These are phyloP conservation scores for Pichia exigua DNA, from an alignment of 805 yeast genomes.

Conservation along the genomic window DNA sequence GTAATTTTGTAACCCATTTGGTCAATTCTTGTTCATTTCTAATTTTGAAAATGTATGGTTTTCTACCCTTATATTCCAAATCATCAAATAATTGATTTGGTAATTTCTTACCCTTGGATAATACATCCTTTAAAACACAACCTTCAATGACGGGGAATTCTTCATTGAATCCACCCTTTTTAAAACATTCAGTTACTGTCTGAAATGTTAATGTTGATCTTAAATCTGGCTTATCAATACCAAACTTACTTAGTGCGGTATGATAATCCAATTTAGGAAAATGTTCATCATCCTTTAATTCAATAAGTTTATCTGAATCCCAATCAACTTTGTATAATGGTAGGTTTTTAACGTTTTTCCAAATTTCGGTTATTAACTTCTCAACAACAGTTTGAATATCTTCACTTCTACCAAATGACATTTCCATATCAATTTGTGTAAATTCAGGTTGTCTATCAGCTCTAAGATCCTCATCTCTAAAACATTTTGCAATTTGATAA, in stretches of 20 bases:
- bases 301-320: constrained; percentile 26
- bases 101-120: constrained; percentile 15
- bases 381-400: constrained; percentile 66
- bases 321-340: constrained; percentile 33
- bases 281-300: constrained; percentile 16
- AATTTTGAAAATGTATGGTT: constrained; percentile 51
- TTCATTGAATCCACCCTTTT: constrained; percentile 25
- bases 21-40: constrained; percentile 31
- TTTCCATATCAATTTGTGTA: constrained; percentile 93
- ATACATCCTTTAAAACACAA: constrained; percentile 50
- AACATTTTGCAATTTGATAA: constrained; percentile 89
- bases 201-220: constrained; percentile 49
- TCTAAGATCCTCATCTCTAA: constrained; percentile 91
- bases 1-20: constrained; percentile 35
- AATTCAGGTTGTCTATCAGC: constrained; percentile 97
- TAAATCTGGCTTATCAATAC: constrained; percentile 93
- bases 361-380: constrained; percentile 42
- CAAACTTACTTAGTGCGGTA: constrained; percentile 66
- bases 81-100: constrained; percentile 27
- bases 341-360: constrained; percentile 40
- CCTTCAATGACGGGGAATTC: constrained; percentile 70
- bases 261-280: constrained; percentile 49
- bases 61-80: constrained; percentile 44
- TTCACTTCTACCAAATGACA: constrained; percentile 66
- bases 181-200: constrained; percentile 37